phyloP scores from a whole-genome alignment of 768 basidiomycete species.

The Grammothele lineata region DNA sequence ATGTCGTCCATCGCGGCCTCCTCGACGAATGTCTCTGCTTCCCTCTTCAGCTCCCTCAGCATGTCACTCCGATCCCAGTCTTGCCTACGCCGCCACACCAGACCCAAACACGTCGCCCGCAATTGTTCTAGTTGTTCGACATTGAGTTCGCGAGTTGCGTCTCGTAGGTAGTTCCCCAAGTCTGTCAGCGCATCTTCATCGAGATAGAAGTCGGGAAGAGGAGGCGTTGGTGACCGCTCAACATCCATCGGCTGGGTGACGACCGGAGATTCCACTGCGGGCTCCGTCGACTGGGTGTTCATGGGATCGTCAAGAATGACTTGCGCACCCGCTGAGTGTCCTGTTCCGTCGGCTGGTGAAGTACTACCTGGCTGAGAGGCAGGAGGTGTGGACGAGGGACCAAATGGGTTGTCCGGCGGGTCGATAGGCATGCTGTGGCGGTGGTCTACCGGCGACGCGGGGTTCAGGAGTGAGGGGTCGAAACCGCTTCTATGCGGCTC shows the following conservation, averaged over 20 bases:
- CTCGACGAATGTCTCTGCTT: constrained; percentile 61
- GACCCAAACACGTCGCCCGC: constrained; percentile 74
- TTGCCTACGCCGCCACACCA: constrained; percentile 75
- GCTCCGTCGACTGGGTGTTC: constrained; percentile 14
- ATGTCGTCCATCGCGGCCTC: constrained; percentile 45
- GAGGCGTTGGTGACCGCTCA: constrained; percentile 62
- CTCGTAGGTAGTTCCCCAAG: constrained; percentile 46
- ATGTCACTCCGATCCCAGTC: constrained; percentile 81
- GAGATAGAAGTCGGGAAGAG: constrained; percentile 75
- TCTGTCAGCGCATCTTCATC: constrained; percentile 44
- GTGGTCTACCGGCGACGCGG: constrained; percentile 26
- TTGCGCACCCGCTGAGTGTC: constrained; percentile 3
- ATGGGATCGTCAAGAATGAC: constrained; percentile 18
- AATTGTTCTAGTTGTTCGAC: constrained; percentile 94
- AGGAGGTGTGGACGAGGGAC: background rate
- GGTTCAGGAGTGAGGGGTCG: constrained; percentile 51
- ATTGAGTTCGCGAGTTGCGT: constrained; percentile 55
- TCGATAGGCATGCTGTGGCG: constrained; percentile 1
- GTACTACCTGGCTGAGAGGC: background rate
- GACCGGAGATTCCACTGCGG: constrained; percentile 2
- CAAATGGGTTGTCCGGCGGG: constrained; percentile 16
- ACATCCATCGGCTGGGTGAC: constrained; percentile 41
- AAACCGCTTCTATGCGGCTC: constrained; percentile 39
- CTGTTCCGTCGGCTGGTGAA: background rate
- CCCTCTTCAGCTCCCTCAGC: constrained; percentile 50